Evolutionary conservation across 768 basidiomycete species (phyloP).

Genomic region (Sarcodon sp.): DNA sequence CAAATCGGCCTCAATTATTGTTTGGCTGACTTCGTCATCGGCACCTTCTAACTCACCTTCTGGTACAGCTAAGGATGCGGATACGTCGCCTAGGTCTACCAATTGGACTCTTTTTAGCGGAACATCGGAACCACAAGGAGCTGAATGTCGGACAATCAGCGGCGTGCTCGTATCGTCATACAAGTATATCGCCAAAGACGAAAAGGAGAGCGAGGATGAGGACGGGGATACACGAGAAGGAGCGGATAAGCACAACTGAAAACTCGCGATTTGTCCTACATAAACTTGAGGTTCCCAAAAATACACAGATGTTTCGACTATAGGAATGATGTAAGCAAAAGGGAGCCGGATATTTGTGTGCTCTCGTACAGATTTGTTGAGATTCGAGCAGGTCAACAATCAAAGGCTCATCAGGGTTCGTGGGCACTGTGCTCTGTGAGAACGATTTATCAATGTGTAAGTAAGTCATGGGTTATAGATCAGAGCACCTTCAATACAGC

Average conservation of each 20-base stretch:
- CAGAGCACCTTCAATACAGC: conserved; percentile 50
- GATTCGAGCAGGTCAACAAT: conserved; percentile 52
- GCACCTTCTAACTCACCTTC: conserved; percentile 8
- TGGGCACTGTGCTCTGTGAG: conserved; percentile 57
- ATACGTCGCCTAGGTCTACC: conserved; percentile 34
- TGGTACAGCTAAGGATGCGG: not conserved
- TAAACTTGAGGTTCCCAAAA: conserved; percentile 63
- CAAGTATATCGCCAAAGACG: conserved; percentile 47
- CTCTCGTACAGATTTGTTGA: conserved; percentile 45
- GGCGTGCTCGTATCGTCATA: conserved; percentile 29
- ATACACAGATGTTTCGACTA: conserved; percentile 52
- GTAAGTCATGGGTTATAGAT: not conserved
- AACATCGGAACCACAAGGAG: conserved; percentile 2
- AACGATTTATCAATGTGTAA: not conserved
- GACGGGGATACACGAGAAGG: conserved; percentile 35
- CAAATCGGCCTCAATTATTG: conserved; percentile 27
- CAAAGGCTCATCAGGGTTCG: conserved; percentile 39
- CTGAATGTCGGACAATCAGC: conserved; percentile 34
- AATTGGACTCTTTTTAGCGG: conserved; percentile 18
- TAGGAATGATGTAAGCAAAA: conserved; percentile 4
- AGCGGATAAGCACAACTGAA: conserved; percentile 59
- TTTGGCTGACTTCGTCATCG: not conserved
- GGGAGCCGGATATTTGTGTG: not conserved
- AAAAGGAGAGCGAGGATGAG: conserved; percentile 44
- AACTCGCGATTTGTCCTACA: conserved; percentile 50